Evolutionary conservation across 208 protist species (phyloP), one percentile per base, ranked within the genome.

Genomic region (Trypanosoma mega): DNA sequence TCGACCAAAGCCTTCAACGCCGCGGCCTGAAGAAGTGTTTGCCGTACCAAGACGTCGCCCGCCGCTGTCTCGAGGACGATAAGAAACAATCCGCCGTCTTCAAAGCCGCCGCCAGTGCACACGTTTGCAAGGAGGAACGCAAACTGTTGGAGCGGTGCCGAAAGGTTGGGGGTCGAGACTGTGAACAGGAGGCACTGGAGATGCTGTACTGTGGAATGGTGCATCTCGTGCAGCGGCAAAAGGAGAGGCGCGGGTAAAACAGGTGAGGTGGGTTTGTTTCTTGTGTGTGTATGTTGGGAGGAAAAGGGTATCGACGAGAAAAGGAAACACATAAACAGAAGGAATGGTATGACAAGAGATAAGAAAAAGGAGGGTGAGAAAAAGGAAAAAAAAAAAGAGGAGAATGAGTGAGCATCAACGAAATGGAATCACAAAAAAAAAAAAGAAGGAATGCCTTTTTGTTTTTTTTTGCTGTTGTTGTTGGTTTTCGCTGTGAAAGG

Each of bases 171-270:
- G 74, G 69, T 26, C 54, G 69, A 27, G 80, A 90, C 52, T 94
- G 88, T 53, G 85, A 94, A 72, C 53, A 72, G 45, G 84, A 94
- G 72, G 85, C 81, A 9, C 63, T 91, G 18, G 80, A 94, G 60
- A 77, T 74, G 52, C 57, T 94, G 29, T 91, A 88, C 74, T 94
- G 88, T 52, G 88, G 88, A 16, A 88, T 94, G 82, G 80, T 88
- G 18, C 74, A 85, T 56, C 63, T 94, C 4, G 71, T 90, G 49
- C 79, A 92, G 72, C 67, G 70, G 26, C 58, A 59, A 33, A 63
- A 51, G 55, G 57, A 59, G 30, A 59, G 26, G 33, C 49, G 12
- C 34, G 6, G 14, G 12, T 14, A 6, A 50, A 50, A 12, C 26
- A n/a, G n/a, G n/a, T n/a, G n/a, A n/a, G n/a, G n/a, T n/a, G n/a